Base-by-base conservation (phyloP, 2,329 filamentous ascomycete species). In the Colletotrichum cuscutae region DNA sequence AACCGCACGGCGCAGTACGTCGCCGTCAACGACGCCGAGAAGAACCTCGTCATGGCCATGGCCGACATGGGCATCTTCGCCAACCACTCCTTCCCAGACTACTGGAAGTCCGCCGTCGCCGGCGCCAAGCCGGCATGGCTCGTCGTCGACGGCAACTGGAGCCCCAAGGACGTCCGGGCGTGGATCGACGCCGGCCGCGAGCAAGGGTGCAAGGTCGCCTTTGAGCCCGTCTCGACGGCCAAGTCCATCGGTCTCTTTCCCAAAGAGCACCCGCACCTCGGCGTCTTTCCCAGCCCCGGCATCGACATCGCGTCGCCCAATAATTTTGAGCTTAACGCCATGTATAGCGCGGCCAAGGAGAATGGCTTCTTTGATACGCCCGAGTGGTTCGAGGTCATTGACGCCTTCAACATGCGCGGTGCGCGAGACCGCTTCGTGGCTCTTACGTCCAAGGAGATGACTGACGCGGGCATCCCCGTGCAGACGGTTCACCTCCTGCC, bases 51-150 rank as follows among this genome's bases (percentile, higher is more conserved):
- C n/a, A 83, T 98, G 75, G 96, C 95, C 58, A 97, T 98, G 94
- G 95, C 96, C 5, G 97, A 98, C 80, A 98, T 98, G 95, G 89
- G 87, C 68, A 96, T 98, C 77, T 89, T 98, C 60, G 88, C 91
- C n/a, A 79, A 83, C 19, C 84, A 88, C 73, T 85, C 86, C 0
- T 88, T 89, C 74, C 81, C 86, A 0, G 80, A 85, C 9, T 84
- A 88, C 75, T 95, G 92, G 91, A 86, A 88, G 62, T 87, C 90
- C 1, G 84, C 89, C 32, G 83, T 95, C 8, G 81, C 84, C 13
- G 82, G 84, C 3, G 84, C 87, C 13, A 87, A 85, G 76, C 94
- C 92, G n/a, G 89, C 89, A 74, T 97, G 94, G 90, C 86, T 97
- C 32, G 91, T 97, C 6, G 87, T 97, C 9, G 97, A 99, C 79